phyloP scores from a whole-genome alignment of 163 green algal genomes.

The Prototheca stagnorum region DNA sequence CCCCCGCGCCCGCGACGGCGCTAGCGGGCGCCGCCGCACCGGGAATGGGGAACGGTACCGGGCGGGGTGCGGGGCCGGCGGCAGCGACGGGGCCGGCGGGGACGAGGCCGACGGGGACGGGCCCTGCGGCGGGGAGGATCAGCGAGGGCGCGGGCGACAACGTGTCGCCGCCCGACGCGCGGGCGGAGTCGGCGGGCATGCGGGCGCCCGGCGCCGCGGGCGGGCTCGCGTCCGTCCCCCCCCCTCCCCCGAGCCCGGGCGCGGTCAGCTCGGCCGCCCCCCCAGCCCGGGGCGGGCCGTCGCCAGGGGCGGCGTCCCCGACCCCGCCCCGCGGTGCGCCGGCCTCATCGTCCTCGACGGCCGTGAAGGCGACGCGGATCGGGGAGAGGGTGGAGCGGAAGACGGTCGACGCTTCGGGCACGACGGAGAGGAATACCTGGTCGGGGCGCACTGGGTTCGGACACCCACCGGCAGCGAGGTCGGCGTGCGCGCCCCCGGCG shows the following conservation, averaged over 20 bases:
- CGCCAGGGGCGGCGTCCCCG: neutral
- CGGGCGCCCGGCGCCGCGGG: too few species aligned
- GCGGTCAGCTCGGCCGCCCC: neutral
- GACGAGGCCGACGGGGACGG: too few species aligned
- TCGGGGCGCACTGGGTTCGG: constrained; percentile 23
- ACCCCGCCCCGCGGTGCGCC: neutral
- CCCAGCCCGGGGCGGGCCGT: neutral
- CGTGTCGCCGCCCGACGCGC: too few species aligned
- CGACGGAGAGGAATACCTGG: constrained; percentile 31
- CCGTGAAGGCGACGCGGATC: constrained; percentile 64
- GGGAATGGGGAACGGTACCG: too few species aligned
- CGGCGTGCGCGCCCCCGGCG: constrained; percentile 35
- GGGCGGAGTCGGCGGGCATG: too few species aligned
- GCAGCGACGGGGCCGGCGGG: too few species aligned
- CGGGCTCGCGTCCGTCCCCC: too few species aligned
- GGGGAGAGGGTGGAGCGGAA: constrained; percentile 81
- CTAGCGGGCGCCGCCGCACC: too few species aligned
- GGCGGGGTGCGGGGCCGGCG: too few species aligned
- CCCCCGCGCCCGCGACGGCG: neutral
- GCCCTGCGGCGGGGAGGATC: too few species aligned
- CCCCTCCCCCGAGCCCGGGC: too few species aligned
- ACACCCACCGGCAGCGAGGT: constrained; percentile 47
- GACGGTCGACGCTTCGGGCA: constrained; percentile 53
- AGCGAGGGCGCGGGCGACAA: too few species aligned
- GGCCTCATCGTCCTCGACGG: constrained; percentile 7